Evolutionary conservation across 1,284 basidiomycete genomes (phyloP), one percentile per base, ranked within the genome.

Genomic region (Austropuccinia psidii): DNA sequence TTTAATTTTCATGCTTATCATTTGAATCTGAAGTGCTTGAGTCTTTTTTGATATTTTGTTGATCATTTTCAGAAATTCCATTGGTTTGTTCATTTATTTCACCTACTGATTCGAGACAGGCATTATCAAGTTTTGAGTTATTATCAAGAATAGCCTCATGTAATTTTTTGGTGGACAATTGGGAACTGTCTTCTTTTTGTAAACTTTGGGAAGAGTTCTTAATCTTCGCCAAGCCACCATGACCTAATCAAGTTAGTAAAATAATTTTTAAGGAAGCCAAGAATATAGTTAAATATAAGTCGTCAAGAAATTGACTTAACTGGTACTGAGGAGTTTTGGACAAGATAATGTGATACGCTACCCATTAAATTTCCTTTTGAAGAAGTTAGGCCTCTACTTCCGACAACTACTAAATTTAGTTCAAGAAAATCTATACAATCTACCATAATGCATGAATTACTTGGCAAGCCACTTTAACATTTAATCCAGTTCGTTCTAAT

Each of bases 101-200:
- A n/a, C n/a, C n/a, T n/a, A n/a, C n/a, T n/a, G n/a, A n/a, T n/a
- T n/a, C n/a, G n/a, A n/a, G n/a, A n/a, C n/a, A n/a, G n/a, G n/a
- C n/a, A n/a, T n/a, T n/a, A n/a, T n/a, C n/a, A n/a, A n/a, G n/a
- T n/a, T n/a, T n/a, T n/a, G n/a, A n/a, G n/a, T n/a, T n/a, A n/a
- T n/a, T n/a, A n/a, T n/a, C n/a, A n/a, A n/a, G n/a, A n/a, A n/a
- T n/a, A n/a, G n/a, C n/a, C n/a, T n/a, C n/a, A n/a, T n/a, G n/a
- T n/a, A n/a, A n/a, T n/a, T n/a, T n/a, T n/a, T n/a, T n/a, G n/a
- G n/a, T n/a, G n/a, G n/a, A n/a, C n/a, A n/a, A n/a, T n/a, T n/a
- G n/a, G n/a, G n/a, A n/a, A n/a, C n/a, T n/a, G n/a, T n/a, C 55
- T 70, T 70, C n/a, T 70, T 70, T 55, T 70, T 70, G 55, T 70